Base-by-base conservation (phyloP, 2,329 filamentous ascomycete genomes). In the Botrytis galanthina region DNA sequence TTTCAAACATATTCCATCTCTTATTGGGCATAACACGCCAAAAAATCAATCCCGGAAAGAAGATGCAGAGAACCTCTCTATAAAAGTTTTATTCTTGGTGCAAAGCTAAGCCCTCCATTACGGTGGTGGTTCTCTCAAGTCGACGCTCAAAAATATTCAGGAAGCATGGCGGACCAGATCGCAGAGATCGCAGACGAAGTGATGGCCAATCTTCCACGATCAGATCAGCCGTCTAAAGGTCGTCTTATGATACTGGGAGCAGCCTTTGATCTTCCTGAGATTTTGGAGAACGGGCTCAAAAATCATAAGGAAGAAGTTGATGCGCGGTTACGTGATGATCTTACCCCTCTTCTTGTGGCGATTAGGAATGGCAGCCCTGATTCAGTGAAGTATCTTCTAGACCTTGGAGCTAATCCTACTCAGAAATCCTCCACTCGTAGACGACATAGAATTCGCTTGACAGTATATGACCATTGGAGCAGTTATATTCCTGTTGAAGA, bases 401-500 rank as follows among this genome's bases (percentile, higher is more conserved):
- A 51, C 35, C 29, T 8, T 6, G 44, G 32, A 51, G 44, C 63
- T 32, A 37, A 51, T 51, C 63, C 63, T 51, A 22, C 16, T 18
- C 7, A 6, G 6, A 66, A 4, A 7, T 37, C 3, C 3, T 2
- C 16, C 39, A 5, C 39, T 16, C 39, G 3, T 16, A 16, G 3
- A 16, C 39, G 1, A 16, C 14, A 1, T 1, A 16, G 0, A 42
- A 16, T n/a, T n/a, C n/a, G n/a, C n/a, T n/a, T n/a, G n/a, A n/a
- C n/a, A n/a, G n/a, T 3, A 5, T 14, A 16, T 42, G 39, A 1
- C 39, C 3, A 5, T 42, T 1, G 14, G 12, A 3, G 12, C 39
- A 42, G 2, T 2, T 12, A 10, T 0, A 16, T 5, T 9, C 12
- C 42, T 26, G 29, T n/a, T n/a, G 29, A 51, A 26, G 22, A 51